Evolutionary conservation across 768 basidiomycete species (phyloP).

Genomic region (Bullera alba): DNA sequence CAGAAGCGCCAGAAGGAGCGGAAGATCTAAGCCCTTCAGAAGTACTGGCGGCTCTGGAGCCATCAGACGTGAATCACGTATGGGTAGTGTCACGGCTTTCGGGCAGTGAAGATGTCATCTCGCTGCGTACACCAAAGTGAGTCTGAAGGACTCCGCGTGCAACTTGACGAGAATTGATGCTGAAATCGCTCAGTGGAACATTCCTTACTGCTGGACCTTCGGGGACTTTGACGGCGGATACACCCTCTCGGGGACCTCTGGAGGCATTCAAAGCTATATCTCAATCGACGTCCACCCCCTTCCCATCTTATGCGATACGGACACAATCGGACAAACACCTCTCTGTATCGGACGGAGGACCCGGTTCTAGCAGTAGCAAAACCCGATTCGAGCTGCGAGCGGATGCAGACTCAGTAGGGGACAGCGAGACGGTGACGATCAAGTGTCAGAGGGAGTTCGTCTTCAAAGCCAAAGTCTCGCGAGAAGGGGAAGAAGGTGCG

Average conservation of each 20-base stretch:
- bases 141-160: not conserved
- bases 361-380: constrained; percentile 9
- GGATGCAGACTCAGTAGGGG: constrained; percentile 25
- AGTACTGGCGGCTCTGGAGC: constrained; percentile 37
- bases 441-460: constrained; percentile 46
- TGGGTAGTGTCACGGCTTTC: constrained; percentile 42
- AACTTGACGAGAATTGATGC: not conserved
- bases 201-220: constrained; percentile 44
- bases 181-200: constrained; percentile 30
- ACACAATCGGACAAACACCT: constrained; percentile 37
- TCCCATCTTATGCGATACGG: constrained; percentile 30
- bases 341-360: constrained; percentile 18
- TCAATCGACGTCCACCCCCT: constrained; percentile 13
- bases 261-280: constrained; percentile 38
- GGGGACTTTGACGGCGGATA: constrained; percentile 35
- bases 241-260: constrained; percentile 43
- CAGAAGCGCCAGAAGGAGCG: constrained; percentile 38
- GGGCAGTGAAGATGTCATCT: constrained; percentile 42
- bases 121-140: constrained; percentile 36
- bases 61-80: constrained; percentile 43
- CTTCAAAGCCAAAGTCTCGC: constrained; percentile 29
- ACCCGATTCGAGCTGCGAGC: constrained; percentile 31
- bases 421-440: constrained; percentile 26
- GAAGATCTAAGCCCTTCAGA: constrained; percentile 36
- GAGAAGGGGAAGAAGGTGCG: constrained; percentile 13